These are phyloP conservation scores for Flaveria trinervia DNA, from an alignment of 129 eudicot species.

Conservation along the genomic window DNA sequence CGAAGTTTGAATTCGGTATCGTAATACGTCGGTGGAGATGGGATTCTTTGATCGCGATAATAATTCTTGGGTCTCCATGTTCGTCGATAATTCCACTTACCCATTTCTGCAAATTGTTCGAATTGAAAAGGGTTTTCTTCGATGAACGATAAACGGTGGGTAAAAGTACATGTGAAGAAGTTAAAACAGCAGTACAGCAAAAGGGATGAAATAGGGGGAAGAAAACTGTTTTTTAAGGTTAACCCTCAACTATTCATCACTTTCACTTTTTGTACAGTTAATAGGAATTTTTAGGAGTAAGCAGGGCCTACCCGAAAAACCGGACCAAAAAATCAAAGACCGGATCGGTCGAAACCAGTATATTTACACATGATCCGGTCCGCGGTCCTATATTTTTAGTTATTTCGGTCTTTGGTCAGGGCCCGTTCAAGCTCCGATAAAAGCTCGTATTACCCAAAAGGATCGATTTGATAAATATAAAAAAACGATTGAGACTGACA, in stretches of 20 bases:
- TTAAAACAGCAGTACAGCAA: conserved; percentile 23
- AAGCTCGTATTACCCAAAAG: no score
- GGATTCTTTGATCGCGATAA: conserved; percentile 43
- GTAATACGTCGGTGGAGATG: conserved; percentile 47
- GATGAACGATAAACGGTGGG: conserved; percentile 15
- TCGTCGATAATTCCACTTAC: conserved; percentile 44
- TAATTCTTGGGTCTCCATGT: conserved; percentile 44
- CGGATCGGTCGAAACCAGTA: no score
- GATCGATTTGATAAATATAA: no score
- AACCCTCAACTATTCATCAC: conserved; percentile 7
- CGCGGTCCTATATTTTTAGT: no score
- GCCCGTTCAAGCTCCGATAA: no score
- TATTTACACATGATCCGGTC: no score
- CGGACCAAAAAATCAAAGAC: no score
- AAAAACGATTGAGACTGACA: no score
- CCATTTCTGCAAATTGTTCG: conserved; percentile 27
- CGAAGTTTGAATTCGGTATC: conserved; percentile 44
- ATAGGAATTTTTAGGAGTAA: neutral
- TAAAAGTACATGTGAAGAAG: conserved; percentile 5
- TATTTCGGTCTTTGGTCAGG: no score
- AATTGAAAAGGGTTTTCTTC: neutral
- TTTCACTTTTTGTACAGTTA: neutral
- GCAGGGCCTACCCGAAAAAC: no score
- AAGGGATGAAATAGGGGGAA: neutral
- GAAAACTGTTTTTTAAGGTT: neutral